Conservation (phyloP, 768 basidiomycete species). For the Mrakia blollopis region DNA sequence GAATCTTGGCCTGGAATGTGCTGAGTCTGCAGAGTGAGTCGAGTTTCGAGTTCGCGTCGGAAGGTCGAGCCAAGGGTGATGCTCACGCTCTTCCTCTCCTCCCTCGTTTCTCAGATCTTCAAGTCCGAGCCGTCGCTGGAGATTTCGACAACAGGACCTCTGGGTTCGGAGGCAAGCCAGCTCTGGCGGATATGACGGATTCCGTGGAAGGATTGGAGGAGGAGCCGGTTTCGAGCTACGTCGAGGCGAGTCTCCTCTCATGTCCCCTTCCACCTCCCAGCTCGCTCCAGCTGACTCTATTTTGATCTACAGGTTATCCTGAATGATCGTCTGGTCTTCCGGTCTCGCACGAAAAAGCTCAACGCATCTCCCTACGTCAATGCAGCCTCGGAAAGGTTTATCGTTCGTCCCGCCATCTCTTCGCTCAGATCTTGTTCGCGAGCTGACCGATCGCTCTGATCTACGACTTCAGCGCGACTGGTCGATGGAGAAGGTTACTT, state of each 20-base stretch:
- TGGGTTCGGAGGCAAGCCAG: constrained; percentile 23
- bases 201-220: constrained; percentile 16
- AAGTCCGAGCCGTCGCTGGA: constrained; percentile 10
- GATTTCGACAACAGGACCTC: constrained; percentile 9
- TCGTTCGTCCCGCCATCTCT: constrained; percentile 26
- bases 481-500: constrained; percentile 39
- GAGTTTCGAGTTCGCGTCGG: not conserved
- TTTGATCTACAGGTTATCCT: constrained; percentile 45
- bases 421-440: not conserved
- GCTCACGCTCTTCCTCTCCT: not conserved
- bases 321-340: constrained; percentile 43
- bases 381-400: constrained; percentile 43
- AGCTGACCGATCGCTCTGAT: not conserved
- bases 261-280: too few relatives aligned
- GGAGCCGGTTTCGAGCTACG: constrained; percentile 23
- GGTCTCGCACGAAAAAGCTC: constrained; percentile 44
- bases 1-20: constrained; percentile 23
- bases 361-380: constrained; percentile 44
- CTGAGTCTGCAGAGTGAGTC: constrained; percentile 12
- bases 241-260: not conserved
- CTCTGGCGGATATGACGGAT: constrained; percentile 13
- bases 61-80: not conserved
- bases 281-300: too few relatives aligned
- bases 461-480: constrained; percentile 37
- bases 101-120: constrained; percentile 4